These are phyloP conservation scores for Agapanthus africanus DNA, from an alignment of 106 monocot genomes.

Conservation along the genomic window DNA sequence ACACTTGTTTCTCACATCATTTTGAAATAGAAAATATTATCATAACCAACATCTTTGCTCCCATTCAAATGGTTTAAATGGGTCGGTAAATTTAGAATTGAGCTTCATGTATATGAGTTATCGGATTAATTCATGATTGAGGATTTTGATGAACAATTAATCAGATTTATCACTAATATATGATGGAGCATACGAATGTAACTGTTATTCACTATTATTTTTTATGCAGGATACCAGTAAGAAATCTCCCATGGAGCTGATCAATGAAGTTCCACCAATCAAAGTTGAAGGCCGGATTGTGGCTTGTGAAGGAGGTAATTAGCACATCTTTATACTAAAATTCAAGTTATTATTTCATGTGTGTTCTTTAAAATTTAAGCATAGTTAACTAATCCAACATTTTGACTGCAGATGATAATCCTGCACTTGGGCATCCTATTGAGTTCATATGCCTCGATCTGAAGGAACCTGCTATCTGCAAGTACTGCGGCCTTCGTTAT, in stretches of 20 bases:
- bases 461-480: constrained; percentile 71
- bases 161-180: background rate
- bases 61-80: too few species aligned
- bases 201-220: background rate
- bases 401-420: constrained; percentile 34
- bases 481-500: constrained; percentile 91
- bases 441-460: constrained; percentile 87
- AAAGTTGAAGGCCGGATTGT: constrained; percentile 75
- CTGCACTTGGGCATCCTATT: constrained; percentile 84
- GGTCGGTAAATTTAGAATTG: background rate
- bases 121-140: background rate
- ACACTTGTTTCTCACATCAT: too few species aligned
- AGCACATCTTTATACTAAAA: background rate
- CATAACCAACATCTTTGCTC: background rate
- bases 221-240: constrained; percentile 68
- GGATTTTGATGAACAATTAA: background rate
- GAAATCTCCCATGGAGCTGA: constrained; percentile 95
- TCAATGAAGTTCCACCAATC: constrained; percentile 92
- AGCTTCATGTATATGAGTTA: background rate
- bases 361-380: background rate
- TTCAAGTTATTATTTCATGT: background rate
- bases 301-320: constrained; percentile 74
- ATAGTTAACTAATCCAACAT: background rate
- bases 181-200: background rate
- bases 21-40: too few species aligned